Conservation (phyloP, 257 asterid genomes). For the Coffea eugenioides region DNA sequence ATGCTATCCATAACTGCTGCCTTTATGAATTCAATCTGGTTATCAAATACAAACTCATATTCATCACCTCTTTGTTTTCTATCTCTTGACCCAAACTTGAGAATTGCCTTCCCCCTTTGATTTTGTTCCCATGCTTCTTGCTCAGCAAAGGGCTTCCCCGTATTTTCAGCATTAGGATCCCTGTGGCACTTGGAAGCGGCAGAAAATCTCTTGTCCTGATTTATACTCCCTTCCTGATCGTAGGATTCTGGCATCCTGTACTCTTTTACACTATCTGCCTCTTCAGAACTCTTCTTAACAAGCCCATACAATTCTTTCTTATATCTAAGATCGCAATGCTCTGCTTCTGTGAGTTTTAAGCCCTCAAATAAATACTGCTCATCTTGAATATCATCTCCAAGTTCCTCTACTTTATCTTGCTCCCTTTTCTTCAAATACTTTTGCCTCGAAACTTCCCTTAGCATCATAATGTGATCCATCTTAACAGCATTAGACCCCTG, state of each 20-base stretch:
- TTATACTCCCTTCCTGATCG: slow-evolving; percentile 50
- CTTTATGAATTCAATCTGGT: slow-evolving; percentile 79
- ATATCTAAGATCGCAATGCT: slow-evolving; percentile 50
- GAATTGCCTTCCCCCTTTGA: slow-evolving; percentile 77
- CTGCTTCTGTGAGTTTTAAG: slow-evolving; percentile 58
- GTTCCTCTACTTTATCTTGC: slow-evolving; percentile 69
- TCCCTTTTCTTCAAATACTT: slow-evolving; percentile 81
- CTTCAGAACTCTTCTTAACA: slow-evolving; percentile 63
- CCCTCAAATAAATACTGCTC: slow-evolving; percentile 69
- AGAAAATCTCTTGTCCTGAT: slow-evolving; percentile 57
- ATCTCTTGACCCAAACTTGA: slow-evolving; percentile 66
- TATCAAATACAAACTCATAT: slow-evolving; percentile 76
- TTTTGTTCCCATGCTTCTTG: slow-evolving; percentile 95
- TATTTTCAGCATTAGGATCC: slow-evolving; percentile 66
- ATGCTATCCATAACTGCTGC: slow-evolving; percentile 67
- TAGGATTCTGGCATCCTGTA: slow-evolving; percentile 69
- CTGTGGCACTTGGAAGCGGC: slow-evolving; percentile 48
- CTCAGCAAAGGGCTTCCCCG: slow-evolving; percentile 84
- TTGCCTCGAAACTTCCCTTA: slow-evolving; percentile 63
- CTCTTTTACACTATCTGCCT: slow-evolving; percentile 44
- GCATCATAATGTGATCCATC: background rate
- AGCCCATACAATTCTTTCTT: slow-evolving; percentile 65
- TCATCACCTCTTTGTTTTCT: slow-evolving; percentile 51
- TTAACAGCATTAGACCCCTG: slow-evolving; percentile 39
- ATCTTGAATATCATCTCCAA: slow-evolving; percentile 74